Evolutionary conservation across 1,284 basidiomycete species (phyloP).

Genomic region (Ganoderma meredithae): DNA sequence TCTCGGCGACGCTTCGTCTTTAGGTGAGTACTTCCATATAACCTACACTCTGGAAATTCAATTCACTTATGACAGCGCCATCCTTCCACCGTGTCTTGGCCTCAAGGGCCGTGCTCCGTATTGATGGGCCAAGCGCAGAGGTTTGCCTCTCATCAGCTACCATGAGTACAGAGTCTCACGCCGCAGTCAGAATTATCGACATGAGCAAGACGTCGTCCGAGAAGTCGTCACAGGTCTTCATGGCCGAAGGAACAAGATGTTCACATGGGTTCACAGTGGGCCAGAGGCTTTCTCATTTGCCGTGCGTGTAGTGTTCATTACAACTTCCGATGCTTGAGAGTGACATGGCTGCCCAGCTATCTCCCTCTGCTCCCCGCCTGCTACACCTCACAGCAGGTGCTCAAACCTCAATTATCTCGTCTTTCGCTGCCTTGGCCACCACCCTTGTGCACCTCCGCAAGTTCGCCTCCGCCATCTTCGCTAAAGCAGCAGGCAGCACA

Average conservation of each 20-base stretch:
- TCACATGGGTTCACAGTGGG: conserved; percentile 50
- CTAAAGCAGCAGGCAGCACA: conserved; percentile 34
- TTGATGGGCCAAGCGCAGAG: conserved; percentile 43
- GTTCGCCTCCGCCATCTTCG: conserved; percentile 59
- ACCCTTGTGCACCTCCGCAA: conserved; percentile 65
- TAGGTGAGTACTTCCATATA: conserved; percentile 51
- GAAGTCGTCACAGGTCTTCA: conserved; percentile 79
- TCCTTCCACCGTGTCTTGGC: conserved; percentile 49
- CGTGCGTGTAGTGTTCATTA: conserved; percentile 26
- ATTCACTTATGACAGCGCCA: conserved; percentile 39
- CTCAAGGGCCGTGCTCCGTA: conserved; percentile 36
- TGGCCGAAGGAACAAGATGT: conserved; percentile 67
- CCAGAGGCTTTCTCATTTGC: conserved; percentile 37
- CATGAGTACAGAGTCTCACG: neutral
- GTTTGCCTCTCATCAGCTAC: conserved; percentile 29
- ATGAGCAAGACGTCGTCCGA: conserved; percentile 76
- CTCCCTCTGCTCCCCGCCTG: conserved; percentile 58
- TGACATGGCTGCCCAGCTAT: conserved; percentile 47
- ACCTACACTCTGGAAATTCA: neutral
- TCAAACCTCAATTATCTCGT: conserved; percentile 66
- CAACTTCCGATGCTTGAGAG: neutral
- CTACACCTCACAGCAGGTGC: conserved; percentile 69
- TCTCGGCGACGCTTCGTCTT: conserved; percentile 70
- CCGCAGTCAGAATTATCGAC: conserved; percentile 62
- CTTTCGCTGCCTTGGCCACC: conserved; percentile 64